A percentile compares a stretch with the other conserved stretches of the same genome.
These are phyloP conservation scores for Cercospora sp. DNA, from an alignment of 2,329 filamentous ascomycete genomes.

Conservation along the genomic window DNA sequence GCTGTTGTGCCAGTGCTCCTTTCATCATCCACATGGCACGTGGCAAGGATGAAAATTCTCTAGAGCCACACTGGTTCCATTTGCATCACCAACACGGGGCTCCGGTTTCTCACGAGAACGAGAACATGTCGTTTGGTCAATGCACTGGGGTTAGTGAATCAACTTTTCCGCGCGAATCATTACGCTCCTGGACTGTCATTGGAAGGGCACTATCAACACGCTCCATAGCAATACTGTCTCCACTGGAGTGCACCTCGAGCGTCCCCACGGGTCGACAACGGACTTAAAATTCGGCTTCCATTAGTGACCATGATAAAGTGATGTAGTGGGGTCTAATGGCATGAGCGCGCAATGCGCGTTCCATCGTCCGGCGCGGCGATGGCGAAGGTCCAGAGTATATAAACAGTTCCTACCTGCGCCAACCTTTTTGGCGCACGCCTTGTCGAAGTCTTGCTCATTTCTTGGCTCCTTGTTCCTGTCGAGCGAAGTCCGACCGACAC, in stretches of 20 bases:
- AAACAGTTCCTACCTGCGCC: constrained; percentile 9
- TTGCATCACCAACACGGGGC: constrained; percentile 14
- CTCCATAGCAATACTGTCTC: constrained; percentile 8
- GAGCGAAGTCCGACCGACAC: constrained; percentile 8
- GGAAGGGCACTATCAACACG: not conserved
- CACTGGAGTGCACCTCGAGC: constrained; percentile 14
- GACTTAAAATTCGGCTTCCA: not conserved
- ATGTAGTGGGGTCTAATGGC: constrained; percentile 1
- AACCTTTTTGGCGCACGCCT: constrained; percentile 14
- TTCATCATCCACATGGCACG: constrained; percentile 12
- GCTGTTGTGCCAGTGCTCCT: not conserved
- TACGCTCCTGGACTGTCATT: not conserved
- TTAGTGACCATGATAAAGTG: constrained; percentile 2
- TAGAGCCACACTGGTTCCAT: constrained; percentile 7
- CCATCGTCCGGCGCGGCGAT: constrained; percentile 12
- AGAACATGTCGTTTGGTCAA: constrained; percentile 1
- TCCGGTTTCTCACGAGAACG: constrained; percentile 1
- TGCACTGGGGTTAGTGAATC: constrained; percentile 6
- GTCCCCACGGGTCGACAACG: constrained; percentile 15
- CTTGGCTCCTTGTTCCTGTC: constrained; percentile 9
- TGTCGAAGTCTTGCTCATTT: constrained; percentile 12
- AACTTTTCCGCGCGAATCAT: not conserved
- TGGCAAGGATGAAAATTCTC: constrained; percentile 4
- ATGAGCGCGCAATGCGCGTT: constrained; percentile 4
- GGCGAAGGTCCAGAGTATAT: constrained; percentile 8